Evolutionary conservation across 768 basidiomycete genomes (phyloP).

Genomic region (Boletus rufocinnamomeus): DNA sequence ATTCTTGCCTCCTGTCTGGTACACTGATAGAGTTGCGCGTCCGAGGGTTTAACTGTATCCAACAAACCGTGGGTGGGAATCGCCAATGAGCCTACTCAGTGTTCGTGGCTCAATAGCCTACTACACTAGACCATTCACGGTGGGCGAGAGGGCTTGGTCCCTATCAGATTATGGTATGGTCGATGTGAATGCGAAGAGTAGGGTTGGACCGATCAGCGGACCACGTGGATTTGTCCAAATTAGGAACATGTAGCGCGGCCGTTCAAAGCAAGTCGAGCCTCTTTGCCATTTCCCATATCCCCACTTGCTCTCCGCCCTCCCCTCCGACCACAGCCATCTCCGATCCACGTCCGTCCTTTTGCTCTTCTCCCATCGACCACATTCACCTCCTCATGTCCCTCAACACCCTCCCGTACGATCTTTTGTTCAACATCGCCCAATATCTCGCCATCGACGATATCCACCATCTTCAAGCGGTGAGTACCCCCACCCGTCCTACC

Average conservation of each 20-base stretch:
- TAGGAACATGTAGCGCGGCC: slow-evolving; percentile 8
- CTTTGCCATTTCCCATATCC: slow-evolving; percentile 15
- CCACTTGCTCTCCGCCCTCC: slow-evolving; percentile 15
- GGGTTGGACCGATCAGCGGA: not conserved
- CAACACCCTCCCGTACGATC: slow-evolving; percentile 63
- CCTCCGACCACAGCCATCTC: not conserved
- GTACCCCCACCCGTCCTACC: slow-evolving; percentile 25
- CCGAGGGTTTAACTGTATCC: not conserved
- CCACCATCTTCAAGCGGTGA: slow-evolving; percentile 60
- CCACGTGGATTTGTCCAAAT: slow-evolving; percentile 15
- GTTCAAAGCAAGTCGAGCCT: slow-evolving; percentile 8
- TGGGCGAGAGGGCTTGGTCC: not conserved
- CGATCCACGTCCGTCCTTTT: slow-evolving; percentile 11
- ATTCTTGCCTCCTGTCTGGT: not conserved
- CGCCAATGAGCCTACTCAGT: not conserved
- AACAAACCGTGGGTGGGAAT: not conserved
- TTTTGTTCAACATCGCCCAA: slow-evolving; percentile 65
- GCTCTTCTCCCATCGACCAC: not conserved
- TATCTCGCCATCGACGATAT: slow-evolving; percentile 64
- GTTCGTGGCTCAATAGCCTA: not conserved
- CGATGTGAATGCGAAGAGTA: not conserved
- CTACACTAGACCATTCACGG: not conserved
- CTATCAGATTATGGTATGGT: not conserved
- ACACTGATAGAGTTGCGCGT: too few relatives aligned
- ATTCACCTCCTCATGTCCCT: slow-evolving; percentile 31